Evolutionary conservation across 2,329 filamentous ascomycete species (phyloP).

Genomic region (Pseudofabraea citricarpa): DNA sequence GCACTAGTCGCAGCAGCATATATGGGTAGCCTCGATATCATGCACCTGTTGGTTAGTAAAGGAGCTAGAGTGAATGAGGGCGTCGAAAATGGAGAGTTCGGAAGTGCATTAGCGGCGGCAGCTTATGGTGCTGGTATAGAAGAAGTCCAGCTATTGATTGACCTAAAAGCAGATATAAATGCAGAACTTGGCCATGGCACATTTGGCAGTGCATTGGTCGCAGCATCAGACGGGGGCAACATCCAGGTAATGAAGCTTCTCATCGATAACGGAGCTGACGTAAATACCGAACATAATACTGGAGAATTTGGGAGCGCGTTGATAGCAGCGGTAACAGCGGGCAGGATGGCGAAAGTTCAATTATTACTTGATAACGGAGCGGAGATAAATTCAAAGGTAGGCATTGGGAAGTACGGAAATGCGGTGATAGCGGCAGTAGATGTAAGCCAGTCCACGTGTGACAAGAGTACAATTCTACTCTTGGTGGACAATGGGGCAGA

Average conservation of each 20-base stretch:
- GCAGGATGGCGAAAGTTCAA: background rate
- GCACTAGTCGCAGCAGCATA: too few species aligned
- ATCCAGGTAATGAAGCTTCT: conserved; percentile 3
- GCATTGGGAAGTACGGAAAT: background rate
- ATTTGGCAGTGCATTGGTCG: conserved; percentile 7
- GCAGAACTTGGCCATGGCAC: background rate
- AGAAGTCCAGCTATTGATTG: conserved; percentile 1
- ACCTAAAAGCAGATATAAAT: conserved; percentile 8
- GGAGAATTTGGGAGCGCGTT: conserved; percentile 3
- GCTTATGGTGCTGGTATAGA: background rate
- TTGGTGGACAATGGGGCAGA: background rate
- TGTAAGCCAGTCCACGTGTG: too few species aligned
- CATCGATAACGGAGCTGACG: conserved; percentile 5
- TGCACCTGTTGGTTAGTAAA: too few species aligned
- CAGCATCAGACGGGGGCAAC: conserved; percentile 3
- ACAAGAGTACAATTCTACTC: too few species aligned
- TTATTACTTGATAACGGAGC: background rate
- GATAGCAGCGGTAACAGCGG: conserved; percentile 29
- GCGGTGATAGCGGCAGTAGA: background rate
- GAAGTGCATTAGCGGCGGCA: too few species aligned
- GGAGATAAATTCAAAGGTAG: background rate
- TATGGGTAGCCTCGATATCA: too few species aligned
- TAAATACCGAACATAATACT: conserved; percentile 6
- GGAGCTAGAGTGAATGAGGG: too few species aligned
- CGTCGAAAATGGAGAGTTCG: too few species aligned